Percentiles rank a stretch among this genome's conserved stretches.
Evolutionary conservation across 371 early-diverging fungal genomes (phyloP).

Genomic region (Mucor racemosus): DNA sequence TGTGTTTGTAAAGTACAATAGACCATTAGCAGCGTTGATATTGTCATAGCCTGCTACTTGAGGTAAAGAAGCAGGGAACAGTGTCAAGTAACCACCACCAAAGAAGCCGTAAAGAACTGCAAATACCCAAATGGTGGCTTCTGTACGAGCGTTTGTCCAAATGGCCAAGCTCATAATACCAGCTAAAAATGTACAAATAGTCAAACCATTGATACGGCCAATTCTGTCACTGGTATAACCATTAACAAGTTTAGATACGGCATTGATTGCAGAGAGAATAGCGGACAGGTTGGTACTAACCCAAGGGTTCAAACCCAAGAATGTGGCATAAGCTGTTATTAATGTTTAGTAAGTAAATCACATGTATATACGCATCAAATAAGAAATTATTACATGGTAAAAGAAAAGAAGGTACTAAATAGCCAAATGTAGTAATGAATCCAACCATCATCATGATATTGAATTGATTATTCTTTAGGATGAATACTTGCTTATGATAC

Average conservation of each 20-base stretch:
- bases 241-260: constrained; percentile 45
- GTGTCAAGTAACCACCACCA: constrained; percentile 61
- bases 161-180: constrained; percentile 46
- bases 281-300: constrained; percentile 48
- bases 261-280: constrained; percentile 56
- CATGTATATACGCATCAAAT: constrained; percentile 10
- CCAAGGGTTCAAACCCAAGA: constrained; percentile 36
- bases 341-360: constrained; percentile 23
- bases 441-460: constrained; percentile 32
- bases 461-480: constrained; percentile 21
- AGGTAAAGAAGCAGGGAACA: constrained; percentile 53
- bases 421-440: constrained; percentile 34
- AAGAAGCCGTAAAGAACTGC: constrained; percentile 58
- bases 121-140: constrained; percentile 45
- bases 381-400: constrained; percentile 14
- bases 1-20: constrained; percentile 52
- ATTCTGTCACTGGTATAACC: constrained; percentile 59
- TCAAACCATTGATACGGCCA: constrained; percentile 63
- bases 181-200: constrained; percentile 50
- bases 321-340: constrained; percentile 41
- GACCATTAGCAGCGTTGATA: constrained; percentile 53
- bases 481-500: constrained; percentile 36
- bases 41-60: constrained; percentile 54
- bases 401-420: constrained; percentile 13
- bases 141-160: constrained; percentile 47